Conservation (phyloP, 1,284 basidiomycete species). For the Ganoderma sp. region DNA sequence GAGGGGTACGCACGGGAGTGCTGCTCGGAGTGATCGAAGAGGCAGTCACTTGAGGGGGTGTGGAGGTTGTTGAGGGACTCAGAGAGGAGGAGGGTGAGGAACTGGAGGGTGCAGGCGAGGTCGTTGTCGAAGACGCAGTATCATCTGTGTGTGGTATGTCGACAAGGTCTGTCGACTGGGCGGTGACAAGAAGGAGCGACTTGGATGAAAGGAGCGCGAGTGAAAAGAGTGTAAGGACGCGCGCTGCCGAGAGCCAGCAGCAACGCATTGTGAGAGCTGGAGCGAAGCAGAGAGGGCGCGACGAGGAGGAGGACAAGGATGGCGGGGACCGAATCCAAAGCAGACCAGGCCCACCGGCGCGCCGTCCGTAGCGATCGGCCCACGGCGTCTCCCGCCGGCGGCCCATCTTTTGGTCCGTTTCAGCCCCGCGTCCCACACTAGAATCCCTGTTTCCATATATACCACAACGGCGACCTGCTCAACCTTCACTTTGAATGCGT, state of each 20-base stretch:
- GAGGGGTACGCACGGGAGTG: constrained; percentile 8
- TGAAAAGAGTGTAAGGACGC: constrained; percentile 44
- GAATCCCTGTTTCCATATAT: neutral
- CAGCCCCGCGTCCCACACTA: constrained; percentile 1
- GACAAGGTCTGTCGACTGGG: constrained; percentile 18
- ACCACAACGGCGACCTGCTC: neutral
- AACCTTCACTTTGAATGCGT: neutral
- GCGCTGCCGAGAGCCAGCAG: constrained; percentile 39
- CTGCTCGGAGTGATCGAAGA: constrained; percentile 6
- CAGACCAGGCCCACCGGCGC: neutral
- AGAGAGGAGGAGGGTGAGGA: constrained; percentile 10
- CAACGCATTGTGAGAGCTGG: constrained; percentile 37
- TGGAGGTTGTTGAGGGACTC: constrained; percentile 4
- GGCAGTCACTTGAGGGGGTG: constrained; percentile 7
- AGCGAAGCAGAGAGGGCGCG: constrained; percentile 21
- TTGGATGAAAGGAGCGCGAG: constrained; percentile 43
- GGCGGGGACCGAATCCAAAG: neutral
- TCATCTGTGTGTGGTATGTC: neutral
- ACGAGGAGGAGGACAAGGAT: constrained; percentile 6
- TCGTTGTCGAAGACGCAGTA: neutral
- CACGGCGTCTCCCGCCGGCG: neutral
- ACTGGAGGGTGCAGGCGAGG: constrained; percentile 15
- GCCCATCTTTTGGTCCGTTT: neutral
- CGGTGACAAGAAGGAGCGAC: constrained; percentile 40
- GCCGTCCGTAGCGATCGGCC: neutral